phyloP scores from a whole-genome alignment of 768 basidiomycete species.

The Tulasnella sp. region DNA sequence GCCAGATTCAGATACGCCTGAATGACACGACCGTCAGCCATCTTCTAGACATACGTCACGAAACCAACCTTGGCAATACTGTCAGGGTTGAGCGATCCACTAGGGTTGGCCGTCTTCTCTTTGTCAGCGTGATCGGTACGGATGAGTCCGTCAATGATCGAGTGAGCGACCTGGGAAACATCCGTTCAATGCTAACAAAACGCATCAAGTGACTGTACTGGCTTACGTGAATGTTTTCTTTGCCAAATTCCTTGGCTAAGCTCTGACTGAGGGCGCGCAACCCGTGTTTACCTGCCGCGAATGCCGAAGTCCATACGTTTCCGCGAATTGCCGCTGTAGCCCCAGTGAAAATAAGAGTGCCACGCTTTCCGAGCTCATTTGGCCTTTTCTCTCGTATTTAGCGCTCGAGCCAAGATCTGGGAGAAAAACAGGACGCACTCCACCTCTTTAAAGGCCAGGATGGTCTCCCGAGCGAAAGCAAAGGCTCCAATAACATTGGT shows the following conservation, averaged over 20 bases:
- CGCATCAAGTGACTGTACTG: background rate
- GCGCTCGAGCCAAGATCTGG: background rate
- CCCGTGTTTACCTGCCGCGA: conserved; percentile 63
- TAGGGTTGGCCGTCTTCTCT: conserved; percentile 47
- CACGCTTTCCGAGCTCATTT: conserved; percentile 49
- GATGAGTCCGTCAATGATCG: conserved; percentile 44
- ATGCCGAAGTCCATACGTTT: conserved; percentile 56
- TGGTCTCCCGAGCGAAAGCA: conserved; percentile 58
- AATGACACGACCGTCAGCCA: too few species aligned
- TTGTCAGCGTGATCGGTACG: conserved; percentile 41
- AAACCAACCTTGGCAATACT: conserved; percentile 60
- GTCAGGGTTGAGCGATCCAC: conserved; percentile 55
- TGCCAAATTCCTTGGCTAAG: conserved; percentile 69
- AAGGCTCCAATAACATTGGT: conserved; percentile 58
- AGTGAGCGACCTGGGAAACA: conserved; percentile 48
- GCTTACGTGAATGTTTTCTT: conserved; percentile 65
- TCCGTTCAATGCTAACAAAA: background rate
- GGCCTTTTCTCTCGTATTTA: conserved; percentile 46
- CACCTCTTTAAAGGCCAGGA: conserved; percentile 54
- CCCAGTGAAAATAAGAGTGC: conserved; percentile 67
- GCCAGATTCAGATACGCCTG: too few species aligned
- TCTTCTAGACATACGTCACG: background rate
- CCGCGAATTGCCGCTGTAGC: conserved; percentile 67
- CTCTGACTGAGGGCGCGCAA: conserved; percentile 64
- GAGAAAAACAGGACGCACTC: conserved; percentile 16